Conservation (phyloP, 2,329 filamentous ascomycete species). For the Aspergillus neotritici region DNA sequence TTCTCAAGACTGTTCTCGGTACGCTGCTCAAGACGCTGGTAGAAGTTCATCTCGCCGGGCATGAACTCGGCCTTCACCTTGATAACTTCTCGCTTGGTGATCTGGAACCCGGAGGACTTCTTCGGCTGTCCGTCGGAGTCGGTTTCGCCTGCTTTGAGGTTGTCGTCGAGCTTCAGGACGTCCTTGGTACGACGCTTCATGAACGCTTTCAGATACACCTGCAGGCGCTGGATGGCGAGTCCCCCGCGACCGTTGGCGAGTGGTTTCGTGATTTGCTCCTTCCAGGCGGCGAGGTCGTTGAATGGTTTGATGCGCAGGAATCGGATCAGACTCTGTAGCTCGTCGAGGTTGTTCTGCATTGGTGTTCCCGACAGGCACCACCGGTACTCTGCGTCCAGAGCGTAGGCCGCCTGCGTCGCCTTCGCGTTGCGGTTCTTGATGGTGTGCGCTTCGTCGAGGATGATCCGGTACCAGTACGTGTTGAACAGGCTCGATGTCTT, state of each 20-base stretch:
- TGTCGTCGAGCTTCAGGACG: conserved; percentile 82
- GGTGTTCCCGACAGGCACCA: conserved; percentile 97
- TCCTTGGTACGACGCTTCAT: conserved; percentile 99
- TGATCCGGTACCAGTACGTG: conserved; percentile 88
- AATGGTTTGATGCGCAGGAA: conserved; percentile 92
- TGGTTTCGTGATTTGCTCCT: conserved; percentile 80
- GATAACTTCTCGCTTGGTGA: conserved; percentile 84
- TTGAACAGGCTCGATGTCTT: conserved; percentile 86
- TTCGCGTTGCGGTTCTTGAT: conserved; percentile 99
- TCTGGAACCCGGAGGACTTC: conserved; percentile 66
- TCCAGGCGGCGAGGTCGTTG: conserved; percentile 79
- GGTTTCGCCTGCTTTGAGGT: conserved; percentile 65
- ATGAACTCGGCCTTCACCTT: conserved; percentile 73
- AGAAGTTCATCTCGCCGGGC: conserved; percentile 75
- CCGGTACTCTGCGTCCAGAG: conserved; percentile 75
- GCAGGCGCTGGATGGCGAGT: conserved; percentile 78
- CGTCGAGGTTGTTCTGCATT: conserved; percentile 97
- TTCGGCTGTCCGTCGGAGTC: conserved; percentile 46
- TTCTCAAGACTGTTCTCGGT: conserved; percentile 80
- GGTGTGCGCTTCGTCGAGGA: conserved; percentile 93
- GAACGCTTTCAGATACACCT: conserved; percentile 80
- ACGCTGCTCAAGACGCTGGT: conserved; percentile 72
- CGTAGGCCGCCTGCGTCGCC: conserved; percentile 85
- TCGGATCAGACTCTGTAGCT: conserved; percentile 86
- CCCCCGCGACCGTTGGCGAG: conserved; percentile 87